phyloP scores from a whole-genome alignment of 75 land plant species.

The Adiantum capillusveneris region DNA sequence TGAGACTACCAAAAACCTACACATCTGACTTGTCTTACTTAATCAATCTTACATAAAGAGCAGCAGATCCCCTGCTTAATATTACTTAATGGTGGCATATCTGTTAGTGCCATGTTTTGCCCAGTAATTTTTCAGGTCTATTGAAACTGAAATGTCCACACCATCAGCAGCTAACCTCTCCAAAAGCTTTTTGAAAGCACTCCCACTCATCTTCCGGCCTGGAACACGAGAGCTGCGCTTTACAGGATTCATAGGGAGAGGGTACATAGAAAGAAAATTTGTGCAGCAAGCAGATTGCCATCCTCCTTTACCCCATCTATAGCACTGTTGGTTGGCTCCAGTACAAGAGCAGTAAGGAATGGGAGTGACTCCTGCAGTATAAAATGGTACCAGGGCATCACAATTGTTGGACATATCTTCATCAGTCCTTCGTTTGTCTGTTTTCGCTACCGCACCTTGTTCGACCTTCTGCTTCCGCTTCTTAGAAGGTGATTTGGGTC shows the following conservation, averaged over 20 bases:
- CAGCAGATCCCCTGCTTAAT: too few species aligned
- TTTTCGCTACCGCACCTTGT: too few species aligned
- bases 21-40: too few species aligned
- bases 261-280: slow-evolving; percentile 48
- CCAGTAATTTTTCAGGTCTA: slow-evolving; percentile 57
- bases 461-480: too few species aligned
- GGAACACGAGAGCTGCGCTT: slow-evolving; percentile 50
- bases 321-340: slow-evolving; percentile 45
- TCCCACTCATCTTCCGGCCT: slow-evolving; percentile 66
- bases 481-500: too few species aligned
- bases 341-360: slow-evolving; percentile 65
- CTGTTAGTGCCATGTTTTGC: slow-evolving; percentile 70
- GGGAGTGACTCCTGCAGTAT: too few species aligned
- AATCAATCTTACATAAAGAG: too few species aligned
- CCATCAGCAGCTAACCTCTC: slow-evolving; percentile 47
- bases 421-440: too few species aligned
- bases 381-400: too few species aligned
- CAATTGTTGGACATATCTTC: too few species aligned
- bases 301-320: slow-evolving; percentile 73
- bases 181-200: slow-evolving; percentile 52
- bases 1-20: too few species aligned
- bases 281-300: slow-evolving; percentile 76
- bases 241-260: slow-evolving; percentile 52
- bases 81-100: slow-evolving; percentile 50
- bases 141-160: slow-evolving; percentile 37